Conservation (phyloP, 2,329 filamentous ascomycete genomes). For the Helotiales sp. region DNA sequence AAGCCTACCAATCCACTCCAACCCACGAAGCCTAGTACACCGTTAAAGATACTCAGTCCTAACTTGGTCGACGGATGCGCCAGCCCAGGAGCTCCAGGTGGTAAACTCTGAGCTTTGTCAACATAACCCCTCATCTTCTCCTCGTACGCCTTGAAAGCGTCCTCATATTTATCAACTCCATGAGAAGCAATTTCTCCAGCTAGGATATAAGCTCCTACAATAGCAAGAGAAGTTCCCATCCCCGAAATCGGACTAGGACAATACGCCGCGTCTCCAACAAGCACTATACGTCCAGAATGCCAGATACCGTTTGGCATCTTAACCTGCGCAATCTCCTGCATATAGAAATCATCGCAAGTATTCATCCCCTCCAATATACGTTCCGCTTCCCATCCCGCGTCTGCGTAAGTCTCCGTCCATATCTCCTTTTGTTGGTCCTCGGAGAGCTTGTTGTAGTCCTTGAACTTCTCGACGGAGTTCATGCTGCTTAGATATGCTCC, state of each 20-base stretch:
- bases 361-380: slow-evolving; percentile 45
- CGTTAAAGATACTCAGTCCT: slow-evolving; percentile 16
- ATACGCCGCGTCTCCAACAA: slow-evolving; percentile 60
- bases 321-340: slow-evolving; percentile 45
- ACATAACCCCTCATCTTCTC: slow-evolving; percentile 46
- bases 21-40: slow-evolving; percentile 5
- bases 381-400: slow-evolving; percentile 46
- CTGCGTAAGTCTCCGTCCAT: slow-evolving; percentile 46
- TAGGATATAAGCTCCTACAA: slow-evolving; percentile 55
- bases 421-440: slow-evolving; percentile 41
- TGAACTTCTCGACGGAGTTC: neutral
- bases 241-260: slow-evolving; percentile 50
- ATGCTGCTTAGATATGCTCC: slow-evolving; percentile 41
- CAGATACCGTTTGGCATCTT: slow-evolving; percentile 42
- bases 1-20: slow-evolving; percentile 7
- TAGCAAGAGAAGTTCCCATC: slow-evolving; percentile 49
- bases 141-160: slow-evolving; percentile 47
- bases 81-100: slow-evolving; percentile 20
- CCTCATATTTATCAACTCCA: slow-evolving; percentile 19
- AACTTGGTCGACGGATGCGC: slow-evolving; percentile 16
- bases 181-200: slow-evolving; percentile 49
- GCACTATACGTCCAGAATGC: slow-evolving; percentile 47
- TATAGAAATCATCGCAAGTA: slow-evolving; percentile 45
- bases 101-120: slow-evolving; percentile 39
- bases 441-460: slow-evolving; percentile 20